phyloP scores from a whole-genome alignment of 257 asterid genomes.

The Solanum clarkiae region DNA sequence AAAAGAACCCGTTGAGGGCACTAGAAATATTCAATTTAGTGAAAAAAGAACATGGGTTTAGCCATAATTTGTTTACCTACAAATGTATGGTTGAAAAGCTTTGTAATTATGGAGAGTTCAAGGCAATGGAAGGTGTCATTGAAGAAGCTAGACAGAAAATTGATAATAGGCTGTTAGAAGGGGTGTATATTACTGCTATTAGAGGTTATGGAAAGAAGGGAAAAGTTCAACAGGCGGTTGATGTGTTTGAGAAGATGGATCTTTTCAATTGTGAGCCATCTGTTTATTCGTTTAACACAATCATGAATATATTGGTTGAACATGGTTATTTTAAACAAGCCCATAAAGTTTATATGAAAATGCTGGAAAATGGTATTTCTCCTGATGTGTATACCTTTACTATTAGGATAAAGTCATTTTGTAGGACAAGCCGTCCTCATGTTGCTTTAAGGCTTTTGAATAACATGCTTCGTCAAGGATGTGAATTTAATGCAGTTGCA shows the following conservation, averaged over 20 bases:
- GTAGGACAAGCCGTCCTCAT: slow-evolving; percentile 63
- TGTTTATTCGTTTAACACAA: slow-evolving; percentile 47
- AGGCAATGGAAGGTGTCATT: slow-evolving; percentile 59
- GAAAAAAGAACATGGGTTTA: slow-evolving; percentile 59
- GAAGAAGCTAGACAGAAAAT: slow-evolving; percentile 51
- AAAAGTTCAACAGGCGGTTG: slow-evolving; percentile 62
- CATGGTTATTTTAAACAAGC: slow-evolving; percentile 65
- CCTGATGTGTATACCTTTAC: slow-evolving; percentile 82
- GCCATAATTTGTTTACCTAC: slow-evolving; percentile 57
- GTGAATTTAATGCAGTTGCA: slow-evolving; percentile 57
- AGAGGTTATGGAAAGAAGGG: slow-evolving; percentile 65
- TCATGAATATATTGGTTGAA: slow-evolving; percentile 83
- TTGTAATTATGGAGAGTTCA: slow-evolving; percentile 57
- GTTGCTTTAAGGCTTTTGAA: slow-evolving; percentile 82
- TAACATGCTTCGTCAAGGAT: slow-evolving; percentile 73
- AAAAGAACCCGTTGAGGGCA: slow-evolving; percentile 76
- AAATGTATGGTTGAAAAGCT: slow-evolving; percentile 74
- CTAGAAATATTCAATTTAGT: slow-evolving; percentile 74
- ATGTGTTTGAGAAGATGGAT: slow-evolving; percentile 90
- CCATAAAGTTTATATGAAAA: slow-evolving; percentile 76
- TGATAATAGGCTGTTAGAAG: slow-evolving; percentile 49
- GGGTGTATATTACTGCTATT: slow-evolving; percentile 63
- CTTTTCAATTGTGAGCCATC: slow-evolving; percentile 74
- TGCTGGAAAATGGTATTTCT: slow-evolving; percentile 57
- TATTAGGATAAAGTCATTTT: slow-evolving; percentile 76